phyloP scores from a whole-genome alignment of 495 filamentous ascomycete genomes.

The Aspergillus indologenus region DNA sequence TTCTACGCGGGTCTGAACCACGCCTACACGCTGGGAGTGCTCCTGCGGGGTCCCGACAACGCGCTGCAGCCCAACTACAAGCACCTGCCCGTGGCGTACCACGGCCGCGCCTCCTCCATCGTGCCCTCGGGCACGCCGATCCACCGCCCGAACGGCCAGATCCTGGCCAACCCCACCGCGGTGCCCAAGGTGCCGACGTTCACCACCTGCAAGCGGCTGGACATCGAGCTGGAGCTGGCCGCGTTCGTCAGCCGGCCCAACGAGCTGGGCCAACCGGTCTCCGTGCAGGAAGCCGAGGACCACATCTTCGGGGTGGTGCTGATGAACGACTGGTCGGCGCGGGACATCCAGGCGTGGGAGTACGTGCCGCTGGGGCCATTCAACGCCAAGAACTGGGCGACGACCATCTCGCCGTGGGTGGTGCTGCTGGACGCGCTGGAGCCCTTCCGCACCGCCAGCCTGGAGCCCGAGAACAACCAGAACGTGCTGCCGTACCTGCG shows the following conservation, averaged over 20 bases:
- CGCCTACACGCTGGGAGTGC: constrained; percentile 72
- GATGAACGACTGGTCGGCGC: constrained; percentile 92
- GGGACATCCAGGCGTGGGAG: constrained; percentile 91
- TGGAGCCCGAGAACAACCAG: constrained; percentile 59
- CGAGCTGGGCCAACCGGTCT: constrained; percentile 59
- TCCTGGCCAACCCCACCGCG: constrained; percentile 62
- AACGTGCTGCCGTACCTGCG: constrained; percentile 66
- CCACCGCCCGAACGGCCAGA: constrained; percentile 77
- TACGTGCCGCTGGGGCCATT: constrained; percentile 85
- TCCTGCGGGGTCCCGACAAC: constrained; percentile 79
- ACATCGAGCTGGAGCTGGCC: constrained; percentile 87
- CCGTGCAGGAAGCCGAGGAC: constrained; percentile 66
- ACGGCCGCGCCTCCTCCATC: constrained; percentile 76
- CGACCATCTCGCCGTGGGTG: constrained; percentile 84
- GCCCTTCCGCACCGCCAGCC: constrained; percentile 57
- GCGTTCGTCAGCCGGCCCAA: constrained; percentile 72
- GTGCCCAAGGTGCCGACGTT: constrained; percentile 61
- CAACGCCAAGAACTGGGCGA: constrained; percentile 91
- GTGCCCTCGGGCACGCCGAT: constrained; percentile 74
- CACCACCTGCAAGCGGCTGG: constrained; percentile 62
- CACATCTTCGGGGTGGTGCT: constrained; percentile 84
- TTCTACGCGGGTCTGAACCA: constrained; percentile 94
- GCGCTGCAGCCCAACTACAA: constrained; percentile 89
- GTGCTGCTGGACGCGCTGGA: constrained; percentile 81
- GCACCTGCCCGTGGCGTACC: constrained; percentile 87